These are phyloP conservation scores for Catharanthus roseus DNA, from an alignment of 257 asterid species.

Conservation along the genomic window DNA sequence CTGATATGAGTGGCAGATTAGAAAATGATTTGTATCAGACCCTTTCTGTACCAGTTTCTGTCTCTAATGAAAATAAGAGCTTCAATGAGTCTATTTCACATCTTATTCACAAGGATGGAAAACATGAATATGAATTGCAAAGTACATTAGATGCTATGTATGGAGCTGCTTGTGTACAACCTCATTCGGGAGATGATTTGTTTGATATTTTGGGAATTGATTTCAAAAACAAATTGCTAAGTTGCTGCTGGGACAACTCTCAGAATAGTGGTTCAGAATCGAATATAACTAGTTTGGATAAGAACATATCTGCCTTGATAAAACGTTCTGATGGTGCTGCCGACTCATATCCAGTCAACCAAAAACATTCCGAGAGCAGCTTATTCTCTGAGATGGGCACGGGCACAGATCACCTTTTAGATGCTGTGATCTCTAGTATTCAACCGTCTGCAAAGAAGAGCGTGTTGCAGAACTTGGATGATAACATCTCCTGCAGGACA, in stretches of 20 bases:
- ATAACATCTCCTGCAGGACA: conserved; percentile 49
- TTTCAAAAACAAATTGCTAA: conserved; percentile 54
- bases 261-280: conserved; percentile 29
- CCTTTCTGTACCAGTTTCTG: conserved; percentile 23
- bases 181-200: conserved; percentile 63
- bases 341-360: conserved; percentile 29
- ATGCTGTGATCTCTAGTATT: conserved; percentile 55
- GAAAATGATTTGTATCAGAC: conserved; percentile 32
- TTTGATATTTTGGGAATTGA: conserved; percentile 83
- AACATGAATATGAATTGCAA: conserved; percentile 27
- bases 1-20: conserved; percentile 18
- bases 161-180: conserved; percentile 31
- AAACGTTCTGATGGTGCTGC: conserved; percentile 36
- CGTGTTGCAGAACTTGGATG: conserved; percentile 42
- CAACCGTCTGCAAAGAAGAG: conserved; percentile 28
- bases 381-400: conserved; percentile 32
- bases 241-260: conserved; percentile 37
- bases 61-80: conserved; percentile 15
- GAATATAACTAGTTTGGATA: conserved; percentile 25
- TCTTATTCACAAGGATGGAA: conserved; percentile 28
- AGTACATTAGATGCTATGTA: conserved; percentile 16
- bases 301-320: conserved; percentile 19
- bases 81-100: conserved; percentile 26
- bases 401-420: conserved; percentile 61
- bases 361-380: conserved; percentile 46